phyloP scores from a whole-genome alignment of 805 yeast genomes.

The Saturnispora zaruensis region DNA sequence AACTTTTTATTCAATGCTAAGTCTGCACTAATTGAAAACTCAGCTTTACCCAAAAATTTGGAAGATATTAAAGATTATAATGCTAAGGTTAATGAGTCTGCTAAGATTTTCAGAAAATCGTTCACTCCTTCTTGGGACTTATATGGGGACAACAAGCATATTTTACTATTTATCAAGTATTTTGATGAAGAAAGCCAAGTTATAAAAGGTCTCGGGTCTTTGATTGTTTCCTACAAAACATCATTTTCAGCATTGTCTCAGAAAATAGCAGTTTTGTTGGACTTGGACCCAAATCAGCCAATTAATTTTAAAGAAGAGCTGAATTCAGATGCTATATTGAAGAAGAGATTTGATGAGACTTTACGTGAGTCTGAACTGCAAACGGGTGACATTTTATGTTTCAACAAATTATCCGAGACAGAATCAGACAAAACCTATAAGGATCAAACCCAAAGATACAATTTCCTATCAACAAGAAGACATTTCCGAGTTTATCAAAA shows the following conservation, averaged over 20 bases:
- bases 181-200: slow-evolving; percentile 51
- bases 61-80: slow-evolving; percentile 1
- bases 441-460: slow-evolving; percentile 40
- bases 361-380: slow-evolving; percentile 51
- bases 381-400: slow-evolving; percentile 58
- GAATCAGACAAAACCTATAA: slow-evolving; percentile 15
- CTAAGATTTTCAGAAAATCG: slow-evolving; percentile 4
- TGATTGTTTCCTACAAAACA: slow-evolving; percentile 41
- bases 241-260: slow-evolving; percentile 34
- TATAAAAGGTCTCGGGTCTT: slow-evolving; percentile 60
- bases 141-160: slow-evolving; percentile 21
- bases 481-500: slow-evolving; percentile 47
- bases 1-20: slow-evolving; percentile 24
- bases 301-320: slow-evolving; percentile 52
- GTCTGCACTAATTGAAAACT: slow-evolving; percentile 10
- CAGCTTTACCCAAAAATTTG: slow-evolving; percentile 8
- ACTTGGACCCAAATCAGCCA: slow-evolving; percentile 28
- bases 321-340: slow-evolving; percentile 43
- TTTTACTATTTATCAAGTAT: slow-evolving; percentile 47
- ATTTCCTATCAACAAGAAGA: slow-evolving; percentile 49
- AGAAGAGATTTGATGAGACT: slow-evolving; percentile 31
- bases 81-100: slow-evolving; percentile 14
- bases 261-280: slow-evolving; percentile 34
- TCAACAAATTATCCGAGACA: slow-evolving; percentile 10
- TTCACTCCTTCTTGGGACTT: slow-evolving; percentile 18